phyloP scores from a whole-genome alignment of 2,329 filamentous ascomycete genomes.

The Plenodomus biglobosus region DNA sequence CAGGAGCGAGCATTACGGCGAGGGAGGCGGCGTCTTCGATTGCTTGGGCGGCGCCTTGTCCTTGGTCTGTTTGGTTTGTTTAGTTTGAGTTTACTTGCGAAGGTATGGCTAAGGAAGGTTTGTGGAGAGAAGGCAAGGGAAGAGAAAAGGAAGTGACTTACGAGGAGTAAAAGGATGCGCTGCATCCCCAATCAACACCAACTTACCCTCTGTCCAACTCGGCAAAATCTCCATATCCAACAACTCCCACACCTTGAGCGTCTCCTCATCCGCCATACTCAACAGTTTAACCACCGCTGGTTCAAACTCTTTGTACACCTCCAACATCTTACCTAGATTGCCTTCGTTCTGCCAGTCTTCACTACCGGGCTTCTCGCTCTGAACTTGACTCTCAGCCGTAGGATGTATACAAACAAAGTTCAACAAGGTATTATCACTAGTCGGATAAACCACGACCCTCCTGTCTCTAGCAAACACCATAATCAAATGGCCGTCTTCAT shows the following conservation, averaged over 20 bases:
- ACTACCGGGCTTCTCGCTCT: constrained; percentile 9
- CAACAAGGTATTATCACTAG: constrained; percentile 49
- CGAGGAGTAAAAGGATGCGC: constrained; percentile 68
- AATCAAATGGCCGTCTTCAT: constrained; percentile 45
- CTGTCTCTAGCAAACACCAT: constrained; percentile 50
- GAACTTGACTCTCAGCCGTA: constrained; percentile 31
- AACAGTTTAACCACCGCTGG: constrained; percentile 42
- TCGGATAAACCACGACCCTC: constrained; percentile 53
- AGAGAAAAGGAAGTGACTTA: constrained; percentile 30
- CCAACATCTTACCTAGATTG: constrained; percentile 43
- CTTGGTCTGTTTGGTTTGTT: constrained; percentile 49
- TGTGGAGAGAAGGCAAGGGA: background rate
- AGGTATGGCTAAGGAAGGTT: too few species aligned
- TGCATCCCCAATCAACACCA: constrained; percentile 66
- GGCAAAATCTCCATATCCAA: constrained; percentile 62
- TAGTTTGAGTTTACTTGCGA: background rate
- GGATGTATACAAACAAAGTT: constrained; percentile 52
- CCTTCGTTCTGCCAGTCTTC: constrained; percentile 44
- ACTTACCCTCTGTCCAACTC: constrained; percentile 55
- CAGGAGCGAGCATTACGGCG: constrained; percentile 56
- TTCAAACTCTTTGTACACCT: constrained; percentile 46
- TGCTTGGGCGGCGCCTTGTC: constrained; percentile 63
- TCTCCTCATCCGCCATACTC: constrained; percentile 43
- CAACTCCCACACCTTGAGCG: constrained; percentile 43
- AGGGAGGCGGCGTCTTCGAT: constrained; percentile 68